These are phyloP conservation scores for Thamnidium elegans DNA, from an alignment of 192 early-diverging fungal genomes.

Conservation along the genomic window DNA sequence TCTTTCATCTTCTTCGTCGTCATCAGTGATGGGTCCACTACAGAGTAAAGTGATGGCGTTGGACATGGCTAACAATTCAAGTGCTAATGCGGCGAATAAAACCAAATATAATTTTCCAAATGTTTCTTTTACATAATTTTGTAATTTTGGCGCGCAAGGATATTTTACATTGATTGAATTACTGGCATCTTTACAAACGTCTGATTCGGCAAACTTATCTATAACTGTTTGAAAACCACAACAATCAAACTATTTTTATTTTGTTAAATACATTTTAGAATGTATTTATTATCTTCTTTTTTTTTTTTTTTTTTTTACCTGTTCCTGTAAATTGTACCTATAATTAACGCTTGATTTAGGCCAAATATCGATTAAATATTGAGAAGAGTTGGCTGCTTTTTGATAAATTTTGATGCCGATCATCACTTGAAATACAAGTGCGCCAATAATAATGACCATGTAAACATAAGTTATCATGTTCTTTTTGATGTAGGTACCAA, in stretches of 20 bases:
- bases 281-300: background rate
- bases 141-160: slow-evolving; percentile 14
- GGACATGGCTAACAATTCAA: slow-evolving; percentile 26
- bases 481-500: slow-evolving; percentile 18
- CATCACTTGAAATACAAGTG: slow-evolving; percentile 19
- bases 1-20: slow-evolving; percentile 20
- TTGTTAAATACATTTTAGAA: background rate
- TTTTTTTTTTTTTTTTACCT: slow-evolving; percentile 2
- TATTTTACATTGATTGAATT: too few relatives aligned
- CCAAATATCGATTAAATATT: slow-evolving; percentile 13
- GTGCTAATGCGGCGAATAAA: slow-evolving; percentile 27
- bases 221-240: slow-evolving; percentile 21
- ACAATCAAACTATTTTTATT: slow-evolving; percentile 12
- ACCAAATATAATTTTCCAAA: slow-evolving; percentile 24
- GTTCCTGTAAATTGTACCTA: slow-evolving; percentile 17
- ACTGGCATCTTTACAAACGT: slow-evolving; percentile 3
- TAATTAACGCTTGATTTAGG: background rate
- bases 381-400: slow-evolving; percentile 13
- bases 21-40: slow-evolving; percentile 1
- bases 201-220: slow-evolving; percentile 12
- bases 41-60: slow-evolving; percentile 31
- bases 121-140: background rate
- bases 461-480: slow-evolving; percentile 18
- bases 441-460: slow-evolving; percentile 16
- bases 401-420: slow-evolving; percentile 24